Percentiles rank a stretch among this genome's conserved stretches.
phyloP scores from a whole-genome alignment of 2,329 filamentous ascomycete species.

The Leptographium procerum region DNA sequence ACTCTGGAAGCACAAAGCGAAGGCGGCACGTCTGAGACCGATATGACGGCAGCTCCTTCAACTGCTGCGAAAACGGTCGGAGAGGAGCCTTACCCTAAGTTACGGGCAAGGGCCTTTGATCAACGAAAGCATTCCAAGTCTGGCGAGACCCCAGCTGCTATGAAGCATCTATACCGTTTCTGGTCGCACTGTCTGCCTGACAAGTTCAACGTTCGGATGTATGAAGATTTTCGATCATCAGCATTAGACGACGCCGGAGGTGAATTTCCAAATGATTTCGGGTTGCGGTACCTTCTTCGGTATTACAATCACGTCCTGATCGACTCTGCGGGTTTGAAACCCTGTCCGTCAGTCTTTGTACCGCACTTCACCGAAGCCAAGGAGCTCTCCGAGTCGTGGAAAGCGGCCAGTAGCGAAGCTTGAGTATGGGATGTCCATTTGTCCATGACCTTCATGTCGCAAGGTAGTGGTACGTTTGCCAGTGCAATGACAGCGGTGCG shows the following conservation, averaged over 20 bases:
- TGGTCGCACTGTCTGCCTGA: constrained; percentile 63
- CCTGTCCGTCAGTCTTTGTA: constrained; percentile 18
- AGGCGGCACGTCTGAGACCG: not conserved
- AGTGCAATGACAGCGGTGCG: not conserved
- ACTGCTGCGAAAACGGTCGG: not conserved
- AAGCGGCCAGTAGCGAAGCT: not conserved
- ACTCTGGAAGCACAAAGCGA: not conserved
- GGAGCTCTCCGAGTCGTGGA: constrained; percentile 4
- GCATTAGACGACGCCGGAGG: constrained; percentile 52
- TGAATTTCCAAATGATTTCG: constrained; percentile 34
- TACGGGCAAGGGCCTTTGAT: constrained; percentile 28
- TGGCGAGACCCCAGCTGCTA: constrained; percentile 38
- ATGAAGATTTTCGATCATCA: constrained; percentile 58
- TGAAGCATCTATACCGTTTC: constrained; percentile 60
- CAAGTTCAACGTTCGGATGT: constrained; percentile 66
- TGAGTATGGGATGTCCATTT: not conserved
- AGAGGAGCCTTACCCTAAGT: constrained; percentile 19
- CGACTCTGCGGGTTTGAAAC: constrained; percentile 13
- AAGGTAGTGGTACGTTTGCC: not conserved
- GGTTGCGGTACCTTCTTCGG: constrained; percentile 50
- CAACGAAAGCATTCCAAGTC: constrained; percentile 21
- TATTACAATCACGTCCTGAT: constrained; percentile 40
- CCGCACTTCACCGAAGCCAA: constrained; percentile 18
- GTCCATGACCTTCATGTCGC: not conserved
- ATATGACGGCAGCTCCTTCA: not conserved